Conservation (phyloP, 352 stramenopile species). For the Phytophthora pistaciae region DNA sequence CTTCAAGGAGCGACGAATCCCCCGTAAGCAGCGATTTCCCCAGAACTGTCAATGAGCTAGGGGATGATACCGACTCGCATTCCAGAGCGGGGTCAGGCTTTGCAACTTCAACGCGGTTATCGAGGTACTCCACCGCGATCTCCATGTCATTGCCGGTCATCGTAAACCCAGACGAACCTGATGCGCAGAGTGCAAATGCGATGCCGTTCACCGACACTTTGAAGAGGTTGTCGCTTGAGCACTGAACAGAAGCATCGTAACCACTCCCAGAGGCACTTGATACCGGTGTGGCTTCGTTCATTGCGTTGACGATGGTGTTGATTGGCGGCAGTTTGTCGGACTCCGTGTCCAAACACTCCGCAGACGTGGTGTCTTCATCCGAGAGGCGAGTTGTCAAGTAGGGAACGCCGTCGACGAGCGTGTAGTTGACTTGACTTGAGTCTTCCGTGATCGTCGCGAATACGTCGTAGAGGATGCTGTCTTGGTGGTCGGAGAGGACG, state of each 20-base stretch:
- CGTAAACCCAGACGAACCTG: constrained; percentile 2
- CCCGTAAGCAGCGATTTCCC: constrained; percentile 4
- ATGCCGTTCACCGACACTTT: constrained; percentile 12
- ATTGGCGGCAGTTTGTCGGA: constrained; percentile 20
- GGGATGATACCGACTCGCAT: background rate
- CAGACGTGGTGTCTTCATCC: constrained; percentile 4
- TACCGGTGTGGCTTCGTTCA: constrained; percentile 15
- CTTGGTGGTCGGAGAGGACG: constrained; percentile 7
- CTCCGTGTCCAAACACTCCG: constrained; percentile 23
- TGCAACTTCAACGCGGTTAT: background rate
- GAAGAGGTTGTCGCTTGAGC: constrained; percentile 2
- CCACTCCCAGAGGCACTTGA: constrained; percentile 7
- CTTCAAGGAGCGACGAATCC: background rate
- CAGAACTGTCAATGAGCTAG: background rate
- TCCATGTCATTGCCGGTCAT: constrained; percentile 8
- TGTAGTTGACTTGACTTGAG: constrained; percentile 33
- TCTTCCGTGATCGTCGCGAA: constrained; percentile 28
- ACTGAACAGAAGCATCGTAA: background rate
- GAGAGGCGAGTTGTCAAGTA: constrained; percentile 26
- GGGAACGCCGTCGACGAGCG: constrained; percentile 30
- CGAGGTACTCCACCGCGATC: constrained; percentile 7
- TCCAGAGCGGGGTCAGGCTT: background rate
- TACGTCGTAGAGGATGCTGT: constrained; percentile 36
- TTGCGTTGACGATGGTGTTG: constrained; percentile 20
- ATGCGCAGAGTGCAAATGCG: constrained; percentile 23